Conservation (phyloP, 768 basidiomycete species). For the Mycena indigotica region DNA sequence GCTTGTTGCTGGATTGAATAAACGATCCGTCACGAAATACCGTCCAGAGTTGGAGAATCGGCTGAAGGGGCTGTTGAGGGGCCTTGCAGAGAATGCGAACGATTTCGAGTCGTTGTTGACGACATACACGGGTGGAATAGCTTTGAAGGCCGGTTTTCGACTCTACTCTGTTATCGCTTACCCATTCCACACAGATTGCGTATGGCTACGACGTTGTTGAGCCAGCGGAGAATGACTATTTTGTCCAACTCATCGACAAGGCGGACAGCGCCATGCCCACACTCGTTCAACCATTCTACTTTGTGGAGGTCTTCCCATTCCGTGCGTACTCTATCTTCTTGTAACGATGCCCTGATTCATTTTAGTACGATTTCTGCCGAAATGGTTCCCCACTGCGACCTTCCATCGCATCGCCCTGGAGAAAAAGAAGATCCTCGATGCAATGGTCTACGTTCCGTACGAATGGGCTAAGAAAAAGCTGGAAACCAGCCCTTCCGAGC, state of each 20-base stretch:
- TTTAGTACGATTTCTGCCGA: slow-evolving; percentile 41
- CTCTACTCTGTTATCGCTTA: slow-evolving; percentile 31
- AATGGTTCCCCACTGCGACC: slow-evolving; percentile 45
- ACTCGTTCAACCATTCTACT: slow-evolving; percentile 35
- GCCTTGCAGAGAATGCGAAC: slow-evolving; percentile 32
- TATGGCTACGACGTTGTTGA: slow-evolving; percentile 42
- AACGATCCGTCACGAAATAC: slow-evolving; percentile 36
- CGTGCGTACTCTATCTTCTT: slow-evolving; percentile 27
- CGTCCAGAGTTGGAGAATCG: slow-evolving; percentile 34
- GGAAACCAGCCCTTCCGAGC: slow-evolving; percentile 27
- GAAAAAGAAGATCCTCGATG: slow-evolving; percentile 21
- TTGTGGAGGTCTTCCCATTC: slow-evolving; percentile 43
- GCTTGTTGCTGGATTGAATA: slow-evolving; percentile 40
- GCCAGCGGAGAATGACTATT: slow-evolving; percentile 32
- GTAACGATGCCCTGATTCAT: not conserved
- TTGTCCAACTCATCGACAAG: slow-evolving; percentile 36
- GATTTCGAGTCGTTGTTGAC: slow-evolving; percentile 32
- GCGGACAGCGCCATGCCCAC: slow-evolving; percentile 28
- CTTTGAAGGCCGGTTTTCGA: slow-evolving; percentile 20
- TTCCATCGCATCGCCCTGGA: slow-evolving; percentile 38
- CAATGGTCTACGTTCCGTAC: slow-evolving; percentile 30
- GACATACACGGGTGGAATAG: slow-evolving; percentile 26
- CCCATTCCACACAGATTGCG: slow-evolving; percentile 39
- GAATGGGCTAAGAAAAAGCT: slow-evolving; percentile 36
- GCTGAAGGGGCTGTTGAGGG: slow-evolving; percentile 30